Conservation (phyloP, 805 yeast genomes). For the Maudiozyma bulderi region DNA sequence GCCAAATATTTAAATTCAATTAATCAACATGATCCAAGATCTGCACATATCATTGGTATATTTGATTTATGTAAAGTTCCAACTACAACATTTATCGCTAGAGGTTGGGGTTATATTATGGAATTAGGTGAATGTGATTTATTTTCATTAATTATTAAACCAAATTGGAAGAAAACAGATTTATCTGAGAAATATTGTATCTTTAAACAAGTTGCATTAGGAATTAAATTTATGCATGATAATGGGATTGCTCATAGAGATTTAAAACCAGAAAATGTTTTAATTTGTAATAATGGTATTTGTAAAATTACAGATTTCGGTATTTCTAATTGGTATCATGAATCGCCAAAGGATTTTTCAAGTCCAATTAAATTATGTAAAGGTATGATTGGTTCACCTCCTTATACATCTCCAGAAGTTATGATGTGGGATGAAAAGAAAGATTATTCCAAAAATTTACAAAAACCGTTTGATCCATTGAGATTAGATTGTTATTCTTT, state of each 20-base stretch:
- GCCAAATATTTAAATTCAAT: slow-evolving; percentile 37
- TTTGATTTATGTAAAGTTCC: slow-evolving; percentile 35
- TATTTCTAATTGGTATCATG: slow-evolving; percentile 57
- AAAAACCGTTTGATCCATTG: slow-evolving; percentile 48
- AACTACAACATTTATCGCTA: slow-evolving; percentile 40
- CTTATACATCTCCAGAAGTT: slow-evolving; percentile 74
- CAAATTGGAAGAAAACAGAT: slow-evolving; percentile 50
- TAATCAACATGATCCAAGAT: background rate
- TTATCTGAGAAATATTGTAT: slow-evolving; percentile 49
- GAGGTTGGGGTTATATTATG: slow-evolving; percentile 73
- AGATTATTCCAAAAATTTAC: slow-evolving; percentile 25
- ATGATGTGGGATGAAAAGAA: slow-evolving; percentile 34
- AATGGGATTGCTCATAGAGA: slow-evolving; percentile 64
- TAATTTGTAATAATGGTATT: slow-evolving; percentile 49
- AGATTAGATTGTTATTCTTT: slow-evolving; percentile 65
- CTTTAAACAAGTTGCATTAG: slow-evolving; percentile 59
- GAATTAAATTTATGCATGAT: slow-evolving; percentile 52
- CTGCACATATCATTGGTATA: slow-evolving; percentile 8
- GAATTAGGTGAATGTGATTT: slow-evolving; percentile 61
- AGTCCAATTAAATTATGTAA: slow-evolving; percentile 32
- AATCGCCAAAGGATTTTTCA: slow-evolving; percentile 38
- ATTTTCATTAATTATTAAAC: slow-evolving; percentile 42
- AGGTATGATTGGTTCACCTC: slow-evolving; percentile 67
- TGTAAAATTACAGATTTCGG: slow-evolving; percentile 72
- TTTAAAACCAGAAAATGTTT: slow-evolving; percentile 64